Evolutionary conservation across 352 stramenopile genomes (phyloP).

Genomic region (Phytophthora nicotianae): DNA sequence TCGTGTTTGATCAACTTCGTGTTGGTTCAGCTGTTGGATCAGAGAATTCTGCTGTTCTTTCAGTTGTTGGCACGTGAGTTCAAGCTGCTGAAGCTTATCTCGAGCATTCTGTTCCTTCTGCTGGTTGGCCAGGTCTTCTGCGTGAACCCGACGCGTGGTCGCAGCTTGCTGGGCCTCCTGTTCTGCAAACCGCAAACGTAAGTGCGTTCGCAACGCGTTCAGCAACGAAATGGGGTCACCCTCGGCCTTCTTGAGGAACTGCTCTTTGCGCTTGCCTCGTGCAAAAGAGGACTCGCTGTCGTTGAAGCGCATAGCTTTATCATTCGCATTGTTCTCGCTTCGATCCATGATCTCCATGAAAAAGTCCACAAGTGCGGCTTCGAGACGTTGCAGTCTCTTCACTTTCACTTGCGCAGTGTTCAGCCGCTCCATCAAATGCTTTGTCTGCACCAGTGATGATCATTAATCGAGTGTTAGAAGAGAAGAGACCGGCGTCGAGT

Average conservation of each 20-base stretch:
- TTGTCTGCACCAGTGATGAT: constrained; percentile 32
- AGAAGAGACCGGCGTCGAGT: background rate
- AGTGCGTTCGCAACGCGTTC: constrained; percentile 68
- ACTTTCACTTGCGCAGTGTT: constrained; percentile 70
- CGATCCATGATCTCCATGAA: constrained; percentile 76
- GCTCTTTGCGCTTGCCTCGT: constrained; percentile 57
- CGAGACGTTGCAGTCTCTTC: constrained; percentile 64
- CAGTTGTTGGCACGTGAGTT: constrained; percentile 27
- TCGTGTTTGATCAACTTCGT: constrained; percentile 36
- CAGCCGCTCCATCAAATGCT: constrained; percentile 67
- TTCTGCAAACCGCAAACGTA: constrained; percentile 66
- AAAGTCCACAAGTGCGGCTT: constrained; percentile 71
- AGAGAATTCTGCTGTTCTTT: constrained; percentile 40
- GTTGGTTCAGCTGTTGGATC: constrained; percentile 32
- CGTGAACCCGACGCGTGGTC: constrained; percentile 29
- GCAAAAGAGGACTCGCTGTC: constrained; percentile 49
- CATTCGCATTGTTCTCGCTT: constrained; percentile 18
- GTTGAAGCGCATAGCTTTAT: background rate
- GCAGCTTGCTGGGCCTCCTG: constrained; percentile 44
- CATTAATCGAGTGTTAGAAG: background rate
- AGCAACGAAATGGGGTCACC: constrained; percentile 72
- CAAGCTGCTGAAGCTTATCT: constrained; percentile 45
- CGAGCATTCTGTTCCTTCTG: constrained; percentile 47
- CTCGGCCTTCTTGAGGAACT: constrained; percentile 59
- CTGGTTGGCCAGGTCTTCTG: constrained; percentile 34